Evolutionary conservation across 129 eudicot genomes (phyloP).

Genomic region (Escallonia herrerae): DNA sequence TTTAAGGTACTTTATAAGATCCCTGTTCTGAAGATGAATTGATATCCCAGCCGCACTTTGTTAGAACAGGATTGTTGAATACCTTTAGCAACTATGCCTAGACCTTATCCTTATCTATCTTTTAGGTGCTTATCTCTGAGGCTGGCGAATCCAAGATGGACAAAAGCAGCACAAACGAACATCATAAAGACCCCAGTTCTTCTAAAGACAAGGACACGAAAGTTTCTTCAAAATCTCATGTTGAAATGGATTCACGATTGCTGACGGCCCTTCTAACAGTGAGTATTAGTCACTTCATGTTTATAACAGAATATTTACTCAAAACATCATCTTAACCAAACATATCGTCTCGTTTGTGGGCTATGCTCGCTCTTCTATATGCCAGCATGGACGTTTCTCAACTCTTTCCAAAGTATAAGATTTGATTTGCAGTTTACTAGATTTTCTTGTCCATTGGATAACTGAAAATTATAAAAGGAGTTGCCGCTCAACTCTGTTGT

Average conservation of each 20-base stretch:
- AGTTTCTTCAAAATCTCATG: constrained; percentile 47
- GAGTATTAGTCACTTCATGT: constrained; percentile 25
- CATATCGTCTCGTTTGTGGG: background rate
- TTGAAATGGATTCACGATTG: constrained; percentile 98
- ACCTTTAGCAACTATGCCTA: too few relatives aligned
- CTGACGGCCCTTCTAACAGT: constrained; percentile 79
- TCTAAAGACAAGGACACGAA: constrained; percentile 39
- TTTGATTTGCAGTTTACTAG: too few relatives aligned
- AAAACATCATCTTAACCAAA: background rate
- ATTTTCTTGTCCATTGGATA: too few relatives aligned
- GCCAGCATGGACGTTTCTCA: background rate
- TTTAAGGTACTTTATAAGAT: constrained; percentile 53
- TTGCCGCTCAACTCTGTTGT: too few relatives aligned
- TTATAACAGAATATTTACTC: background rate
- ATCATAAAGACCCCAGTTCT: constrained; percentile 22
- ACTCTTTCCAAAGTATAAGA: too few relatives aligned
- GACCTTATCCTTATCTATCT: too few relatives aligned
- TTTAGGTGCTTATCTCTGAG: constrained; percentile 78
- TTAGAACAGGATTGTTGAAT: too few relatives aligned
- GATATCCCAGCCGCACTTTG: too few relatives aligned
- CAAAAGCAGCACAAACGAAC: constrained; percentile 35
- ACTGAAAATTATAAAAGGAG: too few relatives aligned
- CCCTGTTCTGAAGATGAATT: too few relatives aligned
- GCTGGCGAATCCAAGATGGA: constrained; percentile 28
- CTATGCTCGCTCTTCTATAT: background rate